Evolutionary conservation across 805 yeast species (phyloP).

Genomic region (Teunomyces lycoperdinae): DNA sequence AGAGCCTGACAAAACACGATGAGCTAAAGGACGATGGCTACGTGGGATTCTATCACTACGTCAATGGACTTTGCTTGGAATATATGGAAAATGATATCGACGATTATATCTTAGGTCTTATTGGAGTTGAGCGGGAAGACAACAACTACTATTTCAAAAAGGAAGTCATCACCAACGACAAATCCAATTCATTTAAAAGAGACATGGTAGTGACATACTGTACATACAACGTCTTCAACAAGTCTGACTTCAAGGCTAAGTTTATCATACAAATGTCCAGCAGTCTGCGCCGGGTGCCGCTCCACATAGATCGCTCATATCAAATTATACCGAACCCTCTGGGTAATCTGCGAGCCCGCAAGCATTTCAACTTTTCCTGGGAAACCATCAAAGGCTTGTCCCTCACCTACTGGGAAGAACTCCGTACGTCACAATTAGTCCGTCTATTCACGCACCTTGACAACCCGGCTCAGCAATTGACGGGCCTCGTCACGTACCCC

Average conservation of each 20-base stretch:
- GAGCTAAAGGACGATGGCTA: conserved; percentile 36
- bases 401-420: conserved; percentile 53
- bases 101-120: conserved; percentile 21
- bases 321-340: conserved; percentile 20
- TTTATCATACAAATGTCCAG: conserved; percentile 30
- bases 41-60: conserved; percentile 38
- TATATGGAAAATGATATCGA: conserved; percentile 25
- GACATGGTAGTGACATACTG: conserved; percentile 53
- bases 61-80: conserved; percentile 30
- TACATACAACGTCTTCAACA: conserved; percentile 69
- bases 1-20: conserved; percentile 5
- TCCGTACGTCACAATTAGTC: conserved; percentile 55
- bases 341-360: background rate
- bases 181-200: conserved; percentile 12
- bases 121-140: conserved; percentile 24
- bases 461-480: conserved; percentile 52
- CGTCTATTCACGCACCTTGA: conserved; percentile 53
- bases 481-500: conserved; percentile 55
- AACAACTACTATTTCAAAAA: conserved; percentile 16
- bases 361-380: background rate
- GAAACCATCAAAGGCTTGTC: conserved; percentile 15
- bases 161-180: conserved; percentile 4
- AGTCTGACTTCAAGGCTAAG: conserved; percentile 72
- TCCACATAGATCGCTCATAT: conserved; percentile 34
- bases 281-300: conserved; percentile 12